Evolutionary conservation across 257 asterid species (phyloP).

Genomic region (Penstemon barbatus): DNA sequence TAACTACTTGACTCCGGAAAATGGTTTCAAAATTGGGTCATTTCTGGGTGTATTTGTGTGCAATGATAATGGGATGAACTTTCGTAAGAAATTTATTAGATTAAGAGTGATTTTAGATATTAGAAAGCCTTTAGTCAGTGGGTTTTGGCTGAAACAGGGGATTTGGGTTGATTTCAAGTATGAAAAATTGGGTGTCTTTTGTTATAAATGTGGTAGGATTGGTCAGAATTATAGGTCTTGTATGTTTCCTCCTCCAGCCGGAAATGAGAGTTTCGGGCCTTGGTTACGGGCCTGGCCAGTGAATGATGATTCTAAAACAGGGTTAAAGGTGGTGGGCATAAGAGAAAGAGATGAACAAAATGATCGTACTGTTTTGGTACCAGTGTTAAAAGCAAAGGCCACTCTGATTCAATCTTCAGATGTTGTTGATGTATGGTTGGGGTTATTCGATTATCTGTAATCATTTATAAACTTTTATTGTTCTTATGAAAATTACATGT

Average conservation of each 20-base stretch:
- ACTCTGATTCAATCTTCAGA: conserved; percentile 4
- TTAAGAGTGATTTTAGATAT: conserved; percentile 31
- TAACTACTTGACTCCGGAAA: conserved; percentile 23
- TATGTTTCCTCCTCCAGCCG: conserved; percentile 28
- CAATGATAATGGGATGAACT: conserved; percentile 19
- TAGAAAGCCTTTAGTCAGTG: conserved; percentile 27
- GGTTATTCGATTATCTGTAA: not conserved
- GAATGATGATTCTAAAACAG: no score
- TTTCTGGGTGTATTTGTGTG: conserved; percentile 19
- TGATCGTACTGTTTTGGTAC: conserved; percentile 2
- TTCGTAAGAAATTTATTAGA: conserved; percentile 23
- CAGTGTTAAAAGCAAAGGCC: conserved; percentile 20
- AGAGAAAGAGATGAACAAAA: not conserved
- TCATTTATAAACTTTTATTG: not conserved
- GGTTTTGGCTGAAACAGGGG: conserved; percentile 31
- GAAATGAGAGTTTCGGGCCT: conserved; percentile 31
- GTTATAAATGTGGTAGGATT: conserved; percentile 14
- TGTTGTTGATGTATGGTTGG: conserved; percentile 10
- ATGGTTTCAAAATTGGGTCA: conserved; percentile 30
- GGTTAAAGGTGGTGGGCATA: not conserved
- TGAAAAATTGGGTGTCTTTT: conserved; percentile 30
- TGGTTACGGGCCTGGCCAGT: conserved; percentile 30
- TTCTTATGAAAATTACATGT: not conserved
- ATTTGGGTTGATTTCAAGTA: conserved; percentile 37
- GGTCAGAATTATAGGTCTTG: conserved; percentile 26